These are phyloP conservation scores for Eustoma russellianum DNA, from an alignment of 257 asterid genomes.

Conservation along the genomic window DNA sequence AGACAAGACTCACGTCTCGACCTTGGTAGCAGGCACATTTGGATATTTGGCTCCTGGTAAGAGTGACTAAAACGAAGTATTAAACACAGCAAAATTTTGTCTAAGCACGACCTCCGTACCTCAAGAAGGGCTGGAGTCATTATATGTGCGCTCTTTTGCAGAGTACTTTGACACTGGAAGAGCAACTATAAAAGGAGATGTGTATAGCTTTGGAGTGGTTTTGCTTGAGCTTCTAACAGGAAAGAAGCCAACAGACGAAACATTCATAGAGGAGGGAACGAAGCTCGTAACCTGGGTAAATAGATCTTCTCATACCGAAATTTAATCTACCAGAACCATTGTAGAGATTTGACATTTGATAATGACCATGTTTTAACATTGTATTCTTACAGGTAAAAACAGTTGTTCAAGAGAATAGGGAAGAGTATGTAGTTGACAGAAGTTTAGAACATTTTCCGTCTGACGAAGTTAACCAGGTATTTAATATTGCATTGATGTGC, in stretches of 20 bases:
- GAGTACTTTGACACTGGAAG: constrained; percentile 86
- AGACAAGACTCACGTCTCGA: constrained; percentile 77
- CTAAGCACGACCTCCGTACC: no score
- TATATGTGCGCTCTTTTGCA: constrained; percentile 25
- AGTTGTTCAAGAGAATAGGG: constrained; percentile 70
- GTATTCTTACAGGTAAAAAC: constrained; percentile 57
- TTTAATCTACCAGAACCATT: neutral
- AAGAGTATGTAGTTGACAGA: constrained; percentile 51
- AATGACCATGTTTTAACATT: neutral
- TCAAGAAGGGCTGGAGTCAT: neutral
- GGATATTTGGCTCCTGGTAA: constrained; percentile 91
- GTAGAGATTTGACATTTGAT: neutral
- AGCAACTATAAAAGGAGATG: constrained; percentile 88
- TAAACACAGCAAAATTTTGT: no score
- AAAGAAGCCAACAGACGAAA: constrained; percentile 64
- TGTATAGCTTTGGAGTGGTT: constrained; percentile 87
- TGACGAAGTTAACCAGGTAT: constrained; percentile 47
- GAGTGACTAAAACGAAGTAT: neutral
- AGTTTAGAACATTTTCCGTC: constrained; percentile 36
- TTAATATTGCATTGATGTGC: constrained; percentile 56
- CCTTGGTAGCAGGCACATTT: constrained; percentile 82
- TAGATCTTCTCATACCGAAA: neutral
- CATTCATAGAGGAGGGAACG: constrained; percentile 85
- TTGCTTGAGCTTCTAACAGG: constrained; percentile 85
- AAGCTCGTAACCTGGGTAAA: constrained; percentile 90